A percentile compares a stretch with the other conserved stretches of the same genome.
Conservation (phyloP, 306 rosid species). For the Cyclanthera cordifolia region DNA sequence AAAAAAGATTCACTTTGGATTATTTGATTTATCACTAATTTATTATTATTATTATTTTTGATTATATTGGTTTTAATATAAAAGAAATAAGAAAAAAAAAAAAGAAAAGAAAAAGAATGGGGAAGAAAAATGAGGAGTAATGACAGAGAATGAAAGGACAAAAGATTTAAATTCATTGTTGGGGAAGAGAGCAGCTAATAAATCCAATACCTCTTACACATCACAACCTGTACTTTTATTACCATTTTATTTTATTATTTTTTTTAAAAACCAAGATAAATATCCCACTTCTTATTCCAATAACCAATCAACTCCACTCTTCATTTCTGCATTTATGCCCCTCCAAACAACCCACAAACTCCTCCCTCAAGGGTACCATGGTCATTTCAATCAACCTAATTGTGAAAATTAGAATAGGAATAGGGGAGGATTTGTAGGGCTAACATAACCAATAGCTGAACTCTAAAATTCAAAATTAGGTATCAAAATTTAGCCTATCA, state of each 20-base stretch:
- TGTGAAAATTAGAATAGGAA: neutral
- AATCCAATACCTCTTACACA: conserved; percentile 12
- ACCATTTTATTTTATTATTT: neutral
- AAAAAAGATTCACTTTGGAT: no score
- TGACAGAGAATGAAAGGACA: conserved; percentile 8
- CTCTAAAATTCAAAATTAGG: neutral
- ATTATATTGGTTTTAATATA: no score
- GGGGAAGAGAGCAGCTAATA: conserved; percentile 14
- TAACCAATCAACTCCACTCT: neutral
- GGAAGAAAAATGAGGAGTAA: neutral
- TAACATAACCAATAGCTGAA: no score
- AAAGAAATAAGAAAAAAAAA: neutral
- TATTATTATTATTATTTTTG: no score
- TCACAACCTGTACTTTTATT: neutral
- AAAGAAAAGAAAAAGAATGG: neutral
- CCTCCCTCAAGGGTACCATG: neutral
- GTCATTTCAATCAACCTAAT: neutral
- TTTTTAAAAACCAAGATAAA: neutral
- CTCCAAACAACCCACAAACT: neutral
- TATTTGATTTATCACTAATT: no score
- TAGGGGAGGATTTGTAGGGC: neutral
- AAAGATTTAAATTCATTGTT: conserved; percentile 11
- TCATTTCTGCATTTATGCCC: neutral
- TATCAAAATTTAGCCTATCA: neutral
- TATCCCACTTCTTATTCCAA: neutral